These are phyloP conservation scores for Diutina sp. DNA, from an alignment of 1,139 yeast species.

Conservation along the genomic window DNA sequence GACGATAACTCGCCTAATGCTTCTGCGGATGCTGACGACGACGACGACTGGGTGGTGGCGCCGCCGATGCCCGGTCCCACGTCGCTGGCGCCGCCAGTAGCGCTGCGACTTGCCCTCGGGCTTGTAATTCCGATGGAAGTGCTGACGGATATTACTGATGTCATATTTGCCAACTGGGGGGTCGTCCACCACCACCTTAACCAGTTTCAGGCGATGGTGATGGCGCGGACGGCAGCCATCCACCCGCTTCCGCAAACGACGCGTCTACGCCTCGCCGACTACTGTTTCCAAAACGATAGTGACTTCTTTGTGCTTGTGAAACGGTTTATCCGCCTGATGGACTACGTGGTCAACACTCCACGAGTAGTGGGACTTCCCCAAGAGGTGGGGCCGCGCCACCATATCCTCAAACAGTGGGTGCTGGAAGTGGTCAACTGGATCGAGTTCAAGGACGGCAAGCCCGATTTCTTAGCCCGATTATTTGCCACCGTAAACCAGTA, in stretches of 20 bases:
- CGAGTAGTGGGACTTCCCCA: conserved; percentile 16
- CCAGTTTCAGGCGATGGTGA: conserved; percentile 23
- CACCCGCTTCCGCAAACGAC: conserved; percentile 3
- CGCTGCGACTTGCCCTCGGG: conserved; percentile 35
- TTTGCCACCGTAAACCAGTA: background rate
- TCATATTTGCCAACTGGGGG: conserved; percentile 1
- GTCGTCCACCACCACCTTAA: conserved; percentile 30
- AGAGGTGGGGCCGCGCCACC: background rate
- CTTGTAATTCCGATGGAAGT: conserved; percentile 31
- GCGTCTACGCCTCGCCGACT: conserved; percentile 13
- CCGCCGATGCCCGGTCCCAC: conserved; percentile 5
- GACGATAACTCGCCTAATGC: background rate
- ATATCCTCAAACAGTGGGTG: conserved; percentile 25
- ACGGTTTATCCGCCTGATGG: conserved; percentile 24
- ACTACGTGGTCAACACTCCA: conserved; percentile 32
- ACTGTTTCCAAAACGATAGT: conserved; percentile 26
- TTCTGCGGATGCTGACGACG: background rate
- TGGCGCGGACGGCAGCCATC: conserved; percentile 21
- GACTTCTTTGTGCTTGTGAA: conserved; percentile 25
- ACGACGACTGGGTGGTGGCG: conserved; percentile 1
- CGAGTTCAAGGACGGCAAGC: conserved; percentile 39
- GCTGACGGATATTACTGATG: background rate
- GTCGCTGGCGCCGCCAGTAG: conserved; percentile 24
- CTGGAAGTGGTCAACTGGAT: conserved; percentile 47
- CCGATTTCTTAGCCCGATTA: conserved; percentile 2